Evolutionary conservation across 805 yeast genomes (phyloP).

Genomic region (Ogataea angusta): DNA sequence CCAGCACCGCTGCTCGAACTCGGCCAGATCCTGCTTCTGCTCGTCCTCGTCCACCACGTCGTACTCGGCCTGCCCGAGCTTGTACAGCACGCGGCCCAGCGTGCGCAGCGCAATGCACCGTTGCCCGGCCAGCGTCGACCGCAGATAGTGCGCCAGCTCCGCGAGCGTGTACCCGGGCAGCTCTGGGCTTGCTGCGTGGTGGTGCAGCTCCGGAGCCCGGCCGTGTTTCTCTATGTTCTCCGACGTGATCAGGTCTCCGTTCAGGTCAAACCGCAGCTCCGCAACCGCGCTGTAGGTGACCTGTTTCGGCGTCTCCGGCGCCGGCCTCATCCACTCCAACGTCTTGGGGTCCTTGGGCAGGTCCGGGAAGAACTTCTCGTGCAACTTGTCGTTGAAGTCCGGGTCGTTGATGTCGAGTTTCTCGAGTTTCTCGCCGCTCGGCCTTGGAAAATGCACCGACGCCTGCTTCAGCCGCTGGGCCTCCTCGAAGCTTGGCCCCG

Average conservation of each 20-base stretch:
- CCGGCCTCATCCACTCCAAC: constrained; percentile 88
- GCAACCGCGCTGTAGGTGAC: constrained; percentile 52
- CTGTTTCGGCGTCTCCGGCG: constrained; percentile 40
- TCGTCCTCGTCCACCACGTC: constrained; percentile 33
- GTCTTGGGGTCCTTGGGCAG: constrained; percentile 78
- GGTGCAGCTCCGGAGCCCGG: constrained; percentile 67
- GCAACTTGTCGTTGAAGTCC: constrained; percentile 71
- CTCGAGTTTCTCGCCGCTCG: constrained; percentile 32
- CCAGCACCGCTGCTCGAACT: constrained; percentile 63
- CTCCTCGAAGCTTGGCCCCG: constrained; percentile 46
- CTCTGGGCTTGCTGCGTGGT: constrained; percentile 84
- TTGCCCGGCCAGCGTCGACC: constrained; percentile 82
- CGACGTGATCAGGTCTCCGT: constrained; percentile 65
- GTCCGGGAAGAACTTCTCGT: constrained; percentile 85
- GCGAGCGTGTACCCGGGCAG: constrained; percentile 88
- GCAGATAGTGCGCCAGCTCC: constrained; percentile 74
- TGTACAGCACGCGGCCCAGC: constrained; percentile 80
- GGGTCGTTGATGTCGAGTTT: constrained; percentile 66
- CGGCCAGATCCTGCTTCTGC: constrained; percentile 32
- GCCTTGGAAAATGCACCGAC: constrained; percentile 64
- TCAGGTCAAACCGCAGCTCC: constrained; percentile 83
- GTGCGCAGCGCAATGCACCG: constrained; percentile 83
- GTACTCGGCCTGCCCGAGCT: constrained; percentile 62
- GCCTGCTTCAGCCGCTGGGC: constrained; percentile 30
- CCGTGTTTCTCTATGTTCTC: constrained; percentile 21